Evolutionary conservation across 768 basidiomycete genomes (phyloP), one percentile per base, ranked within the genome.

Genomic region (Tephrocybe sp.): DNA sequence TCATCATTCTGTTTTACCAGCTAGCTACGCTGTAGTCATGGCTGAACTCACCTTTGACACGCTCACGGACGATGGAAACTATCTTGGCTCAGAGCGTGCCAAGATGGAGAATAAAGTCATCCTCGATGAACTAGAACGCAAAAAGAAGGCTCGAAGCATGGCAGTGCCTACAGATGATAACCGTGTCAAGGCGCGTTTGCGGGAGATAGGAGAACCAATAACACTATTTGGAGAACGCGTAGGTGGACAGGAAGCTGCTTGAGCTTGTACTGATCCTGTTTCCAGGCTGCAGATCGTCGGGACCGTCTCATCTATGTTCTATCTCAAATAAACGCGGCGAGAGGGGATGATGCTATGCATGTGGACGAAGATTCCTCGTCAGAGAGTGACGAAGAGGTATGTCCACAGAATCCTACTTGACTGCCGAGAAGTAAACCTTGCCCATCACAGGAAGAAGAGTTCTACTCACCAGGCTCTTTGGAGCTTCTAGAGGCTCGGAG

Each of bases 121-220:
- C 47, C 77, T 98, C 41, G 90, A 93, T 64, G 94, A 97, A 69
- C 84, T 99, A n/a, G 97, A 99, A 65, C 82, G 95, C 58, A 97
- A 96, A 79, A 97, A 97, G 77, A 88, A 93, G 62, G 89, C 95
- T 11, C 80, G 97, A 57, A 86, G 78, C 53, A 82, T 98, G 72
- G 97, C 95, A 6, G 93, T 98, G 9, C 97, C 97, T 7, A 99
- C 97, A 6, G 96, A 98, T 69, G 97, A 98, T 69, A 88, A 84
- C 62, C 86, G 89, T 58, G 97, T 99, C 62, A 89, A 88, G 65
- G 85, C 87, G 33, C 79, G 91, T 51, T 76, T 99, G 52, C 78
- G 97, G 50, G 93, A 96, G 71, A 86, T 97, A 60, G 95, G 93
- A 33, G 93, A 99, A 67, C 97, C 97, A 33, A 95, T 98, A 62